Evolutionary conservation across 2,329 filamentous ascomycete species (phyloP).

Genomic region (Chaetomiaceae sp.): DNA sequence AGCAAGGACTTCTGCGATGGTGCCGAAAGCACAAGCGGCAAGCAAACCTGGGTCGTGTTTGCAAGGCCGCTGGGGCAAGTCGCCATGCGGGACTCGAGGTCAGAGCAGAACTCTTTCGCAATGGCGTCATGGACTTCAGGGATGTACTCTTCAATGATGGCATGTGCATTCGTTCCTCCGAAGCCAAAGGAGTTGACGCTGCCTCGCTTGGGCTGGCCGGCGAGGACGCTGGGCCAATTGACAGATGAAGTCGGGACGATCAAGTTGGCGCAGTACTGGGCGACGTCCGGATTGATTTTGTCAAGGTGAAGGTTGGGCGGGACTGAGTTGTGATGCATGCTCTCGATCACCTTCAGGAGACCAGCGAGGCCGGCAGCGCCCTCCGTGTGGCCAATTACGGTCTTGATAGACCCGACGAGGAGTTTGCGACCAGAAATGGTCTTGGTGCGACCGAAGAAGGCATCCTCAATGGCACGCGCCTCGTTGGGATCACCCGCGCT

Average conservation of each 20-base stretch:
- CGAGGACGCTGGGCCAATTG: slow-evolving; percentile 34
- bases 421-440: slow-evolving; percentile 23
- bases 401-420: slow-evolving; percentile 41
- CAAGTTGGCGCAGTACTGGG: slow-evolving; percentile 33
- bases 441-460: slow-evolving; percentile 32
- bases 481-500: slow-evolving; percentile 38
- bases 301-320: slow-evolving; percentile 42
- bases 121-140: slow-evolving; percentile 30
- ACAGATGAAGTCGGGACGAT: slow-evolving; percentile 31
- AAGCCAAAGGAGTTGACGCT: slow-evolving; percentile 45
- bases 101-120: slow-evolving; percentile 7
- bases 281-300: slow-evolving; percentile 37
- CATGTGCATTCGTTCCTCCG: slow-evolving; percentile 41
- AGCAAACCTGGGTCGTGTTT: slow-evolving; percentile 6
- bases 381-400: slow-evolving; percentile 46
- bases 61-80: neutral
- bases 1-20: slow-evolving; percentile 33
- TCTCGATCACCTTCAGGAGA: slow-evolving; percentile 40
- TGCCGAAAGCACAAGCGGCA: slow-evolving; percentile 38
- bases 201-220: slow-evolving; percentile 36
- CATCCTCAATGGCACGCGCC: slow-evolving; percentile 39
- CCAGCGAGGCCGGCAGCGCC: slow-evolving; percentile 46
- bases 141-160: slow-evolving; percentile 38
- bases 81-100: neutral
- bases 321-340: slow-evolving; percentile 36